A percentile compares a stretch with the other conserved stretches of the same genome.
Evolutionary conservation across 2,329 filamentous ascomycete species (phyloP).

Genomic region (Penicillium expansum): DNA sequence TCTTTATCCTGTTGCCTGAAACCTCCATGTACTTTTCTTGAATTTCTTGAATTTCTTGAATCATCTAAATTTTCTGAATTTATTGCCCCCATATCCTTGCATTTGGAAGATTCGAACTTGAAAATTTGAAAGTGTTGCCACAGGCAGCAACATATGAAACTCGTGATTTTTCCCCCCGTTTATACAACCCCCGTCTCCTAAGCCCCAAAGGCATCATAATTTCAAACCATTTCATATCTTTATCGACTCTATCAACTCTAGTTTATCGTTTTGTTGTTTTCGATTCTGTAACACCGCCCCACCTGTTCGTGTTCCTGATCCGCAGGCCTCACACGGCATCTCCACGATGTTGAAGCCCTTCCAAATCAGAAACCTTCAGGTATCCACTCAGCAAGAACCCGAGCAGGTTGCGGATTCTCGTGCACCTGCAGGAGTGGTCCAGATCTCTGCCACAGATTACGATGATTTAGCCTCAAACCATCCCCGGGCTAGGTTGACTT

Average conservation of each 20-base stretch:
- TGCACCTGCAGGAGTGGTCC: conserved; percentile 35
- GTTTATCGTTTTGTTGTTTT: not conserved
- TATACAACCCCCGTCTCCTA: not conserved
- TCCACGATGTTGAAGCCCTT: conserved; percentile 42
- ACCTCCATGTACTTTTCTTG: not conserved
- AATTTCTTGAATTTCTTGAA: not conserved
- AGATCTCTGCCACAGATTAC: conserved; percentile 44
- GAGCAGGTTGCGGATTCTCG: conserved; percentile 2
- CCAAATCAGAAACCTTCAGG: conserved; percentile 39
- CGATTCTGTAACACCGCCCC: conserved; percentile 12
- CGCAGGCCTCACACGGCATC: conserved; percentile 2
- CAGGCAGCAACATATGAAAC: conserved; percentile 18
- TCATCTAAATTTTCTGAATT: not conserved
- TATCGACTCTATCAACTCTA: conserved; percentile 2
- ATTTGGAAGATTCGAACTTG: not conserved
- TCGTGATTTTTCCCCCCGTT: conserved; percentile 1
- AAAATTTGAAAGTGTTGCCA: not conserved
- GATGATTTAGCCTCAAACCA: conserved; percentile 41
- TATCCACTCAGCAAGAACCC: conserved; percentile 6
- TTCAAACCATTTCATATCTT: conserved; percentile 1
- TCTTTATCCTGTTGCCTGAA: conserved; percentile 29
- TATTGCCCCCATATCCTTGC: conserved; percentile 8
- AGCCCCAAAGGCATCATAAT: conserved; percentile 12
- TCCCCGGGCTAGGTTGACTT: conserved; percentile 44
- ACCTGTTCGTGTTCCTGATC: conserved; percentile 5